A percentile compares a stretch with the other conserved stretches of the same genome.
Evolutionary conservation across 2,329 filamentous ascomycete species (phyloP).

Genomic region (Botryotinia globosa): DNA sequence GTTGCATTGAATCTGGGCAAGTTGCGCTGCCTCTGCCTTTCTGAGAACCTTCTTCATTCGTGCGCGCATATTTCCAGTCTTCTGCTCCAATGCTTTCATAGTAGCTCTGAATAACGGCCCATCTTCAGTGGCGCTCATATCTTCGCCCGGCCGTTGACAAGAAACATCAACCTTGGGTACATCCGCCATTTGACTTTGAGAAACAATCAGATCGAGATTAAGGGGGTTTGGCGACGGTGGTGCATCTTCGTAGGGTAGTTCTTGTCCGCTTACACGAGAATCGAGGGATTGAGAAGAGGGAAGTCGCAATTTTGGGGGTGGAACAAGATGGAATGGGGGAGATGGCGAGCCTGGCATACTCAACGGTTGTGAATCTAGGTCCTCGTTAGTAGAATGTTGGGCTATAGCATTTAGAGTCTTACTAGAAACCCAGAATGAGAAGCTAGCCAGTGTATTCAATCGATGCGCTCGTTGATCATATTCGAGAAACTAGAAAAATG

Average conservation of each 20-base stretch:
- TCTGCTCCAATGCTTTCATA: conserved; percentile 93
- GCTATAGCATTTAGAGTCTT: conserved; percentile 38
- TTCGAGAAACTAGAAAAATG: conserved; percentile 72
- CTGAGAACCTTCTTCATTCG: conserved; percentile 97
- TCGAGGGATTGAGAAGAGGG: conserved; percentile 86
- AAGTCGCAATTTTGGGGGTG: conserved; percentile 74
- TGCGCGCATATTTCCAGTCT: conserved; percentile 87
- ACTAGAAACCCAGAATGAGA: conserved; percentile 94
- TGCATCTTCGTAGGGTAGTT: conserved; percentile 54
- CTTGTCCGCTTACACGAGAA: conserved; percentile 72
- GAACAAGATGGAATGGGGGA: conserved; percentile 68
- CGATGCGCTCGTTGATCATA: conserved; percentile 92
- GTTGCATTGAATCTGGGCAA: conserved; percentile 79
- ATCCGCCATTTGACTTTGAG: conserved; percentile 26
- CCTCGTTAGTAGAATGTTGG: conserved; percentile 26
- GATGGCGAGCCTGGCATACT: conserved; percentile 65
- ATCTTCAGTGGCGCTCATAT: conserved; percentile 82
- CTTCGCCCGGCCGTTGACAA: conserved; percentile 80
- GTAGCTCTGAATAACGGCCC: conserved; percentile 94
- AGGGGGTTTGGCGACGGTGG: conserved; percentile 51
- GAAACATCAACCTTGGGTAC: conserved; percentile 81
- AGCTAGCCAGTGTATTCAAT: conserved; percentile 82
- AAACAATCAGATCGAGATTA: conserved; percentile 40
- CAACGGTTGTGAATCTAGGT: conserved; percentile 38
- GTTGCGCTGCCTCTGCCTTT: conserved; percentile 83